phyloP scores from a whole-genome alignment of 2,329 filamentous ascomycete species.

The Fusarium torulosum region DNA sequence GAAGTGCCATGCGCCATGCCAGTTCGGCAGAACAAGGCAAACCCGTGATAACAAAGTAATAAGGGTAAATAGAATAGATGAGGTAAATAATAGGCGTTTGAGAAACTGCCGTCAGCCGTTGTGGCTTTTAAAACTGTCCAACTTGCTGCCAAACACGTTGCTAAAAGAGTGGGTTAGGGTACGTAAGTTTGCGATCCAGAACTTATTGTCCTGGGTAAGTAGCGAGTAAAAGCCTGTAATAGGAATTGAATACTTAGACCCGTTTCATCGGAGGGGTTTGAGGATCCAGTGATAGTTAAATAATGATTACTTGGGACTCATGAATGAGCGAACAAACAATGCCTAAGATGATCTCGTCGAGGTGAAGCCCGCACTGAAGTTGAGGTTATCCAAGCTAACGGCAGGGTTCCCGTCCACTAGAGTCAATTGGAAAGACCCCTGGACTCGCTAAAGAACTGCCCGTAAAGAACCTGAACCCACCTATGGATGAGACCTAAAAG shows the following conservation, averaged over 20 bases:
- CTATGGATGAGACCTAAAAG: background rate
- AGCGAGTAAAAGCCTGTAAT: background rate
- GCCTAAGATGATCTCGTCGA: background rate
- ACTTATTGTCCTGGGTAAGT: slow-evolving; percentile 9
- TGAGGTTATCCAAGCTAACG: background rate
- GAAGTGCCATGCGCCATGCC: no score
- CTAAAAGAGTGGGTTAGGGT: slow-evolving; percentile 21
- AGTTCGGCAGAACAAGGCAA: no score
- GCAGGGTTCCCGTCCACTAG: slow-evolving; percentile 7
- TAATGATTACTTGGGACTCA: background rate
- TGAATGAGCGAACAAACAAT: slow-evolving; percentile 9
- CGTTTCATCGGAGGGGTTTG: background rate
- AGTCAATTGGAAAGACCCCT: slow-evolving; percentile 18
- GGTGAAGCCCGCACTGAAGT: background rate
- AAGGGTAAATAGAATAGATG: background rate
- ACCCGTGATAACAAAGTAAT: no score
- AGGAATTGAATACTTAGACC: slow-evolving; percentile 1
- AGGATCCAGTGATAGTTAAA: background rate
- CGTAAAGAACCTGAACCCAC: slow-evolving; percentile 4
- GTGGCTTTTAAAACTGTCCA: slow-evolving; percentile 33
- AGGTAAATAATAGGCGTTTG: slow-evolving; percentile 14
- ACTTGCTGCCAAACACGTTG: slow-evolving; percentile 33
- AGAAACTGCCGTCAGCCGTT: slow-evolving; percentile 32
- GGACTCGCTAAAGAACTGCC: slow-evolving; percentile 22
- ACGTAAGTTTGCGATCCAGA: slow-evolving; percentile 26